These are phyloP conservation scores for Cokeromyces recurvatus DNA, from an alignment of 371 early-diverging fungal species.

Conservation along the genomic window DNA sequence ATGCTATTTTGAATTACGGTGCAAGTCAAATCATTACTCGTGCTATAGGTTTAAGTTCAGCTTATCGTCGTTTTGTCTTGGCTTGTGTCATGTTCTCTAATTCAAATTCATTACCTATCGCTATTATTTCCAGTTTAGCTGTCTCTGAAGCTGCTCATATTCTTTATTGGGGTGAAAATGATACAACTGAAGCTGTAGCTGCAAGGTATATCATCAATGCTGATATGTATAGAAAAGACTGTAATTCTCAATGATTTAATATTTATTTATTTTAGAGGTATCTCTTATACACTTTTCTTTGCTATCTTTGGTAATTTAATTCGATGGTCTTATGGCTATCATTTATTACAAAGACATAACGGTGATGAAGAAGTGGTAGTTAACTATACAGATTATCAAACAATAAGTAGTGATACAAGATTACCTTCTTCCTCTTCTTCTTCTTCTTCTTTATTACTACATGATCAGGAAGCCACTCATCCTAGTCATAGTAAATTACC, in stretches of 20 bases:
- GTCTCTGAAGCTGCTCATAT: conserved; percentile 59
- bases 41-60: conserved; percentile 31
- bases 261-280: conserved; percentile 42
- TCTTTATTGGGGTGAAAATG: conserved; percentile 54
- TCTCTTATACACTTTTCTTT: conserved; percentile 72
- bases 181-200: conserved; percentile 59
- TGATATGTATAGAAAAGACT: no score
- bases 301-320: conserved; percentile 71
- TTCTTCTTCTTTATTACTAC: no score
- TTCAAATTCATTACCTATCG: conserved; percentile 71
- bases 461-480: no score
- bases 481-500: no score
- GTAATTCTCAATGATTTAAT: background rate
- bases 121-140: conserved; percentile 66
- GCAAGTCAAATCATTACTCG: conserved; percentile 32
- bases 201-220: conserved; percentile 42
- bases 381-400: background rate
- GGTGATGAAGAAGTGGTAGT: conserved; percentile 1
- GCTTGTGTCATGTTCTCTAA: conserved; percentile 70
- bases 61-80: conserved; percentile 57
- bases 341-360: conserved; percentile 38
- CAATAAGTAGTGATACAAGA: no score
- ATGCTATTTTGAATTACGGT: conserved; percentile 20
- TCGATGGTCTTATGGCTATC: conserved; percentile 75
- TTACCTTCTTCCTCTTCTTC: no score